These are phyloP conservation scores for Barnettozyma botsteinii DNA, from an alignment of 805 yeast species.

Conservation along the genomic window DNA sequence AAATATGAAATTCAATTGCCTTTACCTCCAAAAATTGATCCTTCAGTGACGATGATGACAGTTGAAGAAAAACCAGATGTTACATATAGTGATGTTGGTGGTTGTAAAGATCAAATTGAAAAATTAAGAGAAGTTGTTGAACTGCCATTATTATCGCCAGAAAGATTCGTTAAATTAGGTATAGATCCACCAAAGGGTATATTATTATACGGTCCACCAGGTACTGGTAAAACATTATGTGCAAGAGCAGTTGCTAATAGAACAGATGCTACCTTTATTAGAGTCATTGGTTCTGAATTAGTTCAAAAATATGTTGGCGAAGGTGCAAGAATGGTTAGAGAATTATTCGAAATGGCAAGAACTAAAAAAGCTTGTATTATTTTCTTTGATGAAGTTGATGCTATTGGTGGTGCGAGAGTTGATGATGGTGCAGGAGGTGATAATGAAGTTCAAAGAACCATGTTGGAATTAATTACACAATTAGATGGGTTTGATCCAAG, in stretches of 20 bases:
- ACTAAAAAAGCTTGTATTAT: conserved; percentile 97
- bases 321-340: conserved; percentile 99
- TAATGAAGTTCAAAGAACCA: conserved; percentile 97
- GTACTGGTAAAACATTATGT: conserved; percentile 96
- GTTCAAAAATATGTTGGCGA: conserved; percentile 99
- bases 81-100: conserved; percentile 97
- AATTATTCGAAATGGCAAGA: conserved; percentile 97
- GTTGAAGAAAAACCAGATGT: conserved; percentile 99
- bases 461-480: conserved; percentile 97
- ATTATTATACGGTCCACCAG: conserved; percentile 95
- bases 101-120: conserved; percentile 97
- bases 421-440: conserved; percentile 99
- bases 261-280: conserved; percentile 96
- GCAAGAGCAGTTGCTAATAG: conserved; percentile 99
- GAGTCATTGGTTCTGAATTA: conserved; percentile 97
- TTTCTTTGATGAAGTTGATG: conserved; percentile 97
- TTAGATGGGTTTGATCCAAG: conserved; percentile 98
- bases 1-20: conserved; percentile 97
- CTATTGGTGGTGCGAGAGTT: conserved; percentile 99
- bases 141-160: conserved; percentile 89
- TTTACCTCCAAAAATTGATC: conserved; percentile 95
- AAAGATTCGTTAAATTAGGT: conserved; percentile 92
- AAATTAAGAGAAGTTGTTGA: conserved; percentile 95
- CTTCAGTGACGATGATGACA: conserved; percentile 98
- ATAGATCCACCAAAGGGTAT: conserved; percentile 99